These are phyloP conservation scores for Rhodocollybia butyracea DNA, from an alignment of 768 basidiomycete genomes.

Conservation along the genomic window DNA sequence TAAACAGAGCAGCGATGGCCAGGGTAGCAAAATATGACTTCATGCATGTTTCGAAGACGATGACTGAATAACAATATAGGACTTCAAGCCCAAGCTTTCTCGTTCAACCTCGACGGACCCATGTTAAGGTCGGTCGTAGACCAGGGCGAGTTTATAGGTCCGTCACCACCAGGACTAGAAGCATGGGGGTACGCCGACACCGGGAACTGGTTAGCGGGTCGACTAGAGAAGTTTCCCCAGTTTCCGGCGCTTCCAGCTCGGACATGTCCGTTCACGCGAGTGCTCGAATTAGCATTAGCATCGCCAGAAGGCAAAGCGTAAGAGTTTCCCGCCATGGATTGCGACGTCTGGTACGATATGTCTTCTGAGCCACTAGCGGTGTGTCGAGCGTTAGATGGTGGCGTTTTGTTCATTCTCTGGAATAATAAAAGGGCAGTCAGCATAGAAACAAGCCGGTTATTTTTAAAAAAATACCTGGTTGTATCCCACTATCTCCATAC, in stretches of 20 bases:
- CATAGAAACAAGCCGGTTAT: slow-evolving; percentile 2
- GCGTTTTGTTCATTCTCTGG: slow-evolving; percentile 15
- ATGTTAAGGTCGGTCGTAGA: slow-evolving; percentile 48
- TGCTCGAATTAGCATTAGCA: slow-evolving; percentile 28
- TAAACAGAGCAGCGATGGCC: slow-evolving; percentile 34
- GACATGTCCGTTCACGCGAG: slow-evolving; percentile 62
- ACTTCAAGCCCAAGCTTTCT: slow-evolving; percentile 57
- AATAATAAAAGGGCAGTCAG: neutral
- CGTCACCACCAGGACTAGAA: slow-evolving; percentile 56
- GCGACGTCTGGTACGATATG: slow-evolving; percentile 28
- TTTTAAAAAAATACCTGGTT: slow-evolving; percentile 62
- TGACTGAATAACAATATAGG: slow-evolving; percentile 13
- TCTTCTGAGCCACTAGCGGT: slow-evolving; percentile 77
- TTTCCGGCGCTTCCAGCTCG: slow-evolving; percentile 81
- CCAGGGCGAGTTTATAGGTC: slow-evolving; percentile 59
- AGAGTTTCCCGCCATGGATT: slow-evolving; percentile 33
- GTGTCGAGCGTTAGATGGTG: slow-evolving; percentile 54
- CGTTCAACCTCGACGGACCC: slow-evolving; percentile 49
- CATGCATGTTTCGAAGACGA: slow-evolving; percentile 17
- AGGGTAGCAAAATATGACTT: slow-evolving; percentile 21
- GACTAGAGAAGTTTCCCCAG: slow-evolving; percentile 65
- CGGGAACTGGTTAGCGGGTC: slow-evolving; percentile 29
- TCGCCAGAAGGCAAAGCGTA: slow-evolving; percentile 43
- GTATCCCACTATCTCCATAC: slow-evolving; percentile 72
- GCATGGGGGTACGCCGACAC: slow-evolving; percentile 51